Base-by-base conservation (phyloP, 441 rosid species). In the Eruca vesicaria region DNA sequence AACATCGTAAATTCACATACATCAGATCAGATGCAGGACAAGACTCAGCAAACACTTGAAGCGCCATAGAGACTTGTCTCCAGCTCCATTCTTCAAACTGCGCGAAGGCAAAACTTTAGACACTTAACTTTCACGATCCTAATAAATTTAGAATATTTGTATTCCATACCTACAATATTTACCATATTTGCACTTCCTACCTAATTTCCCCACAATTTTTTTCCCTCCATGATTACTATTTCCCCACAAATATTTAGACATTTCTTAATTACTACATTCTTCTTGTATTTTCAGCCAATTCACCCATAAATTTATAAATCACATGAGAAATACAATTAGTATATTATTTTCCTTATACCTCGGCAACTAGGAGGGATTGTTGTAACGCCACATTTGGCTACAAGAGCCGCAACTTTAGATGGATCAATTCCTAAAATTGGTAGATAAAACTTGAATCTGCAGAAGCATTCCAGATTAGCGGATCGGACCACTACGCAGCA, bases 391-490 rank as follows among this genome's bases (percentile, higher is more conserved):
- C 85, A 87, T 62, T 82, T 82, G 38, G 67, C 32, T 11, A 86
- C 84, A 77, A 87, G 80, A 8, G 87, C 87, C 18, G 72, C 68
- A 15, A 89, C 90, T 6, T 67, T 55, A 2, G 73, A 63, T 1
- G 90, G 87, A 10, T 84, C 31, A 59, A 87, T 81, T 12, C 90
- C 78, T 1, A 85, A 7, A 1, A 75, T 52, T 0, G 88, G 89
- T n/a, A 87, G 87, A 36, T 68, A 74, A 11, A 21, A 72, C 82
- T 78, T 85, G 75, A 53, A 84, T 53, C 71, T 35, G 75, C 92
- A 89, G 19, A 89, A 82, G 63, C 90, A 89, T 4, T 62, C 64
- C 55, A 86, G 60, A 74, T 84, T 45, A 50, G 84, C 85, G 2
- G 63, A 63, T 10, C 71, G 70, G 7, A 89, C 72, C 45, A 81